Percentiles rank a stretch among this genome's conserved stretches.
These are phyloP conservation scores for Ganoderma sinense DNA, from an alignment of 1,284 basidiomycete species.

Conservation along the genomic window DNA sequence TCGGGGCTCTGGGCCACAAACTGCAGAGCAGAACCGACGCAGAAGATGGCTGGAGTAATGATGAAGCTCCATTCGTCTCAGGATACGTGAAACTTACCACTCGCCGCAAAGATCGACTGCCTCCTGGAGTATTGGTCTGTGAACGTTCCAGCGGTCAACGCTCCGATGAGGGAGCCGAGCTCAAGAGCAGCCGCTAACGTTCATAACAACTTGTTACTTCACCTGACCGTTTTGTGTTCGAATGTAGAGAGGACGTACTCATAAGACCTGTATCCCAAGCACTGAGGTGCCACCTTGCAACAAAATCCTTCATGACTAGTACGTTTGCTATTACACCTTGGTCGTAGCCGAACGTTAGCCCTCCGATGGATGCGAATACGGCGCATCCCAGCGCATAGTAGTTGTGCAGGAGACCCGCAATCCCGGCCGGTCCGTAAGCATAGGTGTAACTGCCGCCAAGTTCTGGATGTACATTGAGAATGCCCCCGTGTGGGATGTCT, in stretches of 20 bases:
- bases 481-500: slow-evolving; percentile 37
- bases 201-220: not conserved
- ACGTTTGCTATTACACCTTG: slow-evolving; percentile 76
- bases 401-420: slow-evolving; percentile 69
- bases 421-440: slow-evolving; percentile 70
- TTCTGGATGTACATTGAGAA: slow-evolving; percentile 38
- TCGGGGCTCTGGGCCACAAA: slow-evolving; percentile 61
- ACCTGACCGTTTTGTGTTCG: not conserved
- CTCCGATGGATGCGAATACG: slow-evolving; percentile 79
- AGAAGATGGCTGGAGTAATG: slow-evolving; percentile 64
- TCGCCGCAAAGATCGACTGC: slow-evolving; percentile 71
- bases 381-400: slow-evolving; percentile 69
- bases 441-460: slow-evolving; percentile 61
- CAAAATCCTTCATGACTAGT: slow-evolving; percentile 82
- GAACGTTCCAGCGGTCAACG: slow-evolving; percentile 68
- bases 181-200: slow-evolving; percentile 75
- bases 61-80: not conserved
- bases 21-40: slow-evolving; percentile 75
- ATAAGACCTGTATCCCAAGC: slow-evolving; percentile 78
- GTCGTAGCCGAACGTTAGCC: slow-evolving; percentile 75
- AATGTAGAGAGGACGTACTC: slow-evolving; percentile 57
- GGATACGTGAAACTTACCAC: slow-evolving; percentile 51
- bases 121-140: slow-evolving; percentile 75
- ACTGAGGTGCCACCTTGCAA: slow-evolving; percentile 68
- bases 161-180: slow-evolving; percentile 77